Conservation (phyloP, 805 yeast species). For the Nakazawaea ishiwadae region DNA sequence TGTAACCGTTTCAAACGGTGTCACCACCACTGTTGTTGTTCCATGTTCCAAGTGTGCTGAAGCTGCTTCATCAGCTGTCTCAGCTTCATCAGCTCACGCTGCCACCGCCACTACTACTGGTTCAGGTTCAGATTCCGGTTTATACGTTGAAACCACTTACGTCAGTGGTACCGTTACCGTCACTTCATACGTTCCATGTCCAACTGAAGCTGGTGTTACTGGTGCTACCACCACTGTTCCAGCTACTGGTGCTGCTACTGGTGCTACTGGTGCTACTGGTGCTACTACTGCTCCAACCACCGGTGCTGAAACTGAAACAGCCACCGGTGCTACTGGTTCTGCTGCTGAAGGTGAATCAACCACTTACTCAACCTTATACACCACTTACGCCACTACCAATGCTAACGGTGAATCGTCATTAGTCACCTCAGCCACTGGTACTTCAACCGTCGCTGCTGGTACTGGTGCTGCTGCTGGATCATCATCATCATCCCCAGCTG, state of each 20-base stretch:
- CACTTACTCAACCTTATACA: neutral
- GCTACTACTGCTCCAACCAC: conserved; percentile 9
- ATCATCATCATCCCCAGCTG: conserved; percentile 3
- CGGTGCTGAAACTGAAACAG: conserved; percentile 10
- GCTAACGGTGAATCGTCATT: neutral
- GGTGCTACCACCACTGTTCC: conserved; percentile 7
- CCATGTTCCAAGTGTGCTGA: conserved; percentile 11
- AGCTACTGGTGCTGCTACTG: conserved; percentile 2
- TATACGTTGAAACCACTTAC: conserved; percentile 10
- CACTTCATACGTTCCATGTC: conserved; percentile 10
- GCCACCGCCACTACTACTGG: neutral
- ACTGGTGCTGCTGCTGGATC: neutral
- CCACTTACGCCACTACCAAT: neutral
- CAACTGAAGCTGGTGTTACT: conserved; percentile 16
- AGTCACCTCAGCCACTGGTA: neutral
- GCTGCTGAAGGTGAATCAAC: neutral
- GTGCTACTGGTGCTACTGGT: conserved; percentile 3
- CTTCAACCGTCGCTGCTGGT: conserved; percentile 2
- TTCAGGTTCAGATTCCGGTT: conserved; percentile 2
- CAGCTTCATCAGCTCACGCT: conserved; percentile 2
- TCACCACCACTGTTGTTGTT: conserved; percentile 11
- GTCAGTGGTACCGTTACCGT: conserved; percentile 12
- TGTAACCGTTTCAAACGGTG: conserved; percentile 10
- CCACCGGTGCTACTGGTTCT: conserved; percentile 11
- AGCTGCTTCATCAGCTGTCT: conserved; percentile 10